Evolutionary conservation across 1,284 basidiomycete species (phyloP), one percentile per base, ranked within the genome.

Genomic region (Sparassis latifolia): DNA sequence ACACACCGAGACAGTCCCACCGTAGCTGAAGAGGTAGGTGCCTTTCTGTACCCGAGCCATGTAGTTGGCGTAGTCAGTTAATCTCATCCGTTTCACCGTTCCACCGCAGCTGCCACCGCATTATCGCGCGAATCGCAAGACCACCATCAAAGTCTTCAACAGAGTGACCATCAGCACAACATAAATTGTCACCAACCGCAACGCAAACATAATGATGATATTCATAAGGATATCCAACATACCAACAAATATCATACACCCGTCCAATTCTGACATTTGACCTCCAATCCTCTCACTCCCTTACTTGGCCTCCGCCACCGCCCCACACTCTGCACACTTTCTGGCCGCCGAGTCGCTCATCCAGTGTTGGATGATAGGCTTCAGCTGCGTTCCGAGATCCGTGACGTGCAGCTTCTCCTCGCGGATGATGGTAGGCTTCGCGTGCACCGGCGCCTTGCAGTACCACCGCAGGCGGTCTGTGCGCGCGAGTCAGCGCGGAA

Each of bases 381-480:
- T 97, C 55, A 98, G 77, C 71, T 98, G 94, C 3, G 89, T 89
- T 43, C 94, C 95, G 35, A 99, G 79, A 66, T 98, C 92, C 0
- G 86, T 88, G 61, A 91, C 90, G 66, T 95, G 89, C 69, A 98
- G 94, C 2, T 79, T 72, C 51, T 90, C 90, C 67, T 97, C 88
- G 56, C 88, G 80, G 62, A 99, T 91, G 56, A 94, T 74, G 2
- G 87, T 89, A 0, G 95, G 92, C 45, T 76, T 72, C 28, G 70
- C 59, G 65, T 95, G 89, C 6, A 73, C 74, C 0, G 69, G 61
- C 32, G 85, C 82, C 31, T 80, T 83, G 70, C 96, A 98, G 68
- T 97, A 98, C 96, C 96, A 98, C 42, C 92, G 82, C 51, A 98
- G 77, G 2, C 86, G 86, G 67, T 99, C 96, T 93, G 64, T n/a